phyloP scores from a whole-genome alignment of 495 filamentous ascomycete genomes.

The Penicillium silybi region DNA sequence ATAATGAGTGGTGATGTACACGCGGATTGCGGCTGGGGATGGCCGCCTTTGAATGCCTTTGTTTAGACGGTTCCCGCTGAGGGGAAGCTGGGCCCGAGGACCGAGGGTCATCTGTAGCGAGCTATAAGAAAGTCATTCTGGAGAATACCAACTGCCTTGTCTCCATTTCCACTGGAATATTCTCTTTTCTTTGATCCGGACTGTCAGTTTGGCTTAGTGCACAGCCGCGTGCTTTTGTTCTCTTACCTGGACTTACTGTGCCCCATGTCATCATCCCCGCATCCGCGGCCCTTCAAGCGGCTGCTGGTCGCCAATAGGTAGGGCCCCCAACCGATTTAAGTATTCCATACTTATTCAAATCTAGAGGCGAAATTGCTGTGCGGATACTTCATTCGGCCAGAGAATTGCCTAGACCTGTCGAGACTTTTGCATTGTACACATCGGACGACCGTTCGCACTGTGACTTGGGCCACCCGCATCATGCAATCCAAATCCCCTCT shows the following conservation, averaged over 20 bases:
- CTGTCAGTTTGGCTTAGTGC: not conserved
- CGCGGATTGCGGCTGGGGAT: not conserved
- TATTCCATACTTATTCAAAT: not conserved
- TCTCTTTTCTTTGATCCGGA: not conserved
- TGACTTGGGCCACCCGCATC: conserved; percentile 40
- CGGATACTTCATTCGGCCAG: conserved; percentile 54
- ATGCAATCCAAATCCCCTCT: conserved; percentile 46
- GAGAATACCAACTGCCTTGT: not conserved
- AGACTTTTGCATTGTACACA: conserved; percentile 53
- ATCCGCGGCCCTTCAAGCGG: conserved; percentile 41
- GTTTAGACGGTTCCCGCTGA: conserved; percentile 7
- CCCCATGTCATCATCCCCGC: conserved; percentile 22
- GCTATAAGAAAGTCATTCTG: not conserved
- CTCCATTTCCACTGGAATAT: not conserved
- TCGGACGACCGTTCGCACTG: conserved; percentile 51
- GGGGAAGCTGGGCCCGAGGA: conserved; percentile 17
- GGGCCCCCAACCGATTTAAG: conserved; percentile 2
- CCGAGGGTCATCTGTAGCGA: conserved; percentile 10
- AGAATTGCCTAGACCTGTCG: conserved; percentile 44
- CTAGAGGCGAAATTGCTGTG: conserved; percentile 58
- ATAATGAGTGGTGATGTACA: not conserved
- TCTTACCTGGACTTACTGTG: conserved; percentile 7
- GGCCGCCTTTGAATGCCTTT: not conserved
- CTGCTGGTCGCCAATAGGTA: conserved; percentile 59
- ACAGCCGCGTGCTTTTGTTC: not conserved